Conservation (phyloP, 2,329 filamentous ascomycete species). For the Coleophoma eucalyptorum region DNA sequence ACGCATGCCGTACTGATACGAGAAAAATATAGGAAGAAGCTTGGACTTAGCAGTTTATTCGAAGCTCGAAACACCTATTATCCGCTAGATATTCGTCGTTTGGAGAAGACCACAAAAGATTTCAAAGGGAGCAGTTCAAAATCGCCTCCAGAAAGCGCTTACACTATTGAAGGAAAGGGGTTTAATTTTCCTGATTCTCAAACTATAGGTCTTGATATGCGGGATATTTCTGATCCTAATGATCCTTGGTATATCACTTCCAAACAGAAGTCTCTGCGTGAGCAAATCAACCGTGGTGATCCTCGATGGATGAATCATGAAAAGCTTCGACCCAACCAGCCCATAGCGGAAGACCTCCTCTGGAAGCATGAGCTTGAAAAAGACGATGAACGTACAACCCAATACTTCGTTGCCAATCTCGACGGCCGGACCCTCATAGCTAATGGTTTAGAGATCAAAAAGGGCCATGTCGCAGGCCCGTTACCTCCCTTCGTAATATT, state of each 20-base stretch:
- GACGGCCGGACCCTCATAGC: constrained; percentile 18
- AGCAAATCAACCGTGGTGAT: neutral
- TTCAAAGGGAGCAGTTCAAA: neutral
- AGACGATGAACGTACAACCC: constrained; percentile 9
- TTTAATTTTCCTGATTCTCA: neutral
- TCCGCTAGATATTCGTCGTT: constrained; percentile 23
- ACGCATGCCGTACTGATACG: neutral
- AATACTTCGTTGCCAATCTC: constrained; percentile 24
- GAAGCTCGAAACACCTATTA: constrained; percentile 7
- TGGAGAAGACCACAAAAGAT: neutral
- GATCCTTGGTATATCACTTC: neutral
- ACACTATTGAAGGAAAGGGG: neutral
- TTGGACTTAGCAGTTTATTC: too few species aligned
- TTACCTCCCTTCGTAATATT: constrained; percentile 25
- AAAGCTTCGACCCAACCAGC: neutral
- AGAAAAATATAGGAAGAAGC: neutral
- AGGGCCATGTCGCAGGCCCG: constrained; percentile 23
- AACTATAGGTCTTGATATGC: too few species aligned
- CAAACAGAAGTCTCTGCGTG: neutral
- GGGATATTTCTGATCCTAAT: neutral
- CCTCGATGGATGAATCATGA: neutral
- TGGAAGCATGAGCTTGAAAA: constrained; percentile 16
- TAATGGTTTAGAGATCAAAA: constrained; percentile 21
- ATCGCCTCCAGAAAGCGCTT: neutral
- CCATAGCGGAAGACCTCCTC: neutral